These are phyloP conservation scores for Amesomyces nigricolor DNA, from an alignment of 2,329 filamentous ascomycete species.

Conservation along the genomic window DNA sequence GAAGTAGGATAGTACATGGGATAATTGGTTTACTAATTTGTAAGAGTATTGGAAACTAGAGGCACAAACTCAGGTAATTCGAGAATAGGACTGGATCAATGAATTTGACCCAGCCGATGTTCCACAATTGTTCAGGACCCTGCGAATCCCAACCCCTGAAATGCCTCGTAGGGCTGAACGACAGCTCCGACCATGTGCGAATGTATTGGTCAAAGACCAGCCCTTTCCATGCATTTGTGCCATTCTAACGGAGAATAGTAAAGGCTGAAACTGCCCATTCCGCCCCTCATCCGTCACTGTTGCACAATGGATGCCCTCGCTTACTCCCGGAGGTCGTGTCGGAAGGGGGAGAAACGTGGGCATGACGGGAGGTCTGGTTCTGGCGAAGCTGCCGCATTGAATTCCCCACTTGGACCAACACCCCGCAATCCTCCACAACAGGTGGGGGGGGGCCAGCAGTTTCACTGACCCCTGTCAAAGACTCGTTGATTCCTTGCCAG, in stretches of 20 bases:
- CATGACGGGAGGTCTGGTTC: not conserved
- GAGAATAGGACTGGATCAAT: not conserved
- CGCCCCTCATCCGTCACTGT: no score
- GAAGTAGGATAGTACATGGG: conserved; percentile 31
- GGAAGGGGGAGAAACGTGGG: not conserved
- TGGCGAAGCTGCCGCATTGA: no score
- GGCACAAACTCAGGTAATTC: not conserved
- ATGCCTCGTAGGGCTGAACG: conserved; percentile 19
- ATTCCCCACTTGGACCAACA: conserved; percentile 4
- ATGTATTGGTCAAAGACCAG: conserved; percentile 5
- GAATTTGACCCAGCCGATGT: not conserved
- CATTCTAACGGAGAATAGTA: not conserved
- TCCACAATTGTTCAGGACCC: not conserved
- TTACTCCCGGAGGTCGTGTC: not conserved
- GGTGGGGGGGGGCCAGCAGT: no score
- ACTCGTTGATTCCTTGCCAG: no score
- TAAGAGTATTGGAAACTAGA: not conserved
- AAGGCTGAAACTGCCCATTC: not conserved
- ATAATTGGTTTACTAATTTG: not conserved
- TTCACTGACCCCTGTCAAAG: no score
- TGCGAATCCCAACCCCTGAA: not conserved
- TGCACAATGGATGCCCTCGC: no score
- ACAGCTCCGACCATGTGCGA: not conserved
- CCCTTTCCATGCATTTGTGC: not conserved
- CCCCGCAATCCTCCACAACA: not conserved